Base-by-base conservation (phyloP, 1,139 yeast genomes). In the Diutina ranongensis region DNA sequence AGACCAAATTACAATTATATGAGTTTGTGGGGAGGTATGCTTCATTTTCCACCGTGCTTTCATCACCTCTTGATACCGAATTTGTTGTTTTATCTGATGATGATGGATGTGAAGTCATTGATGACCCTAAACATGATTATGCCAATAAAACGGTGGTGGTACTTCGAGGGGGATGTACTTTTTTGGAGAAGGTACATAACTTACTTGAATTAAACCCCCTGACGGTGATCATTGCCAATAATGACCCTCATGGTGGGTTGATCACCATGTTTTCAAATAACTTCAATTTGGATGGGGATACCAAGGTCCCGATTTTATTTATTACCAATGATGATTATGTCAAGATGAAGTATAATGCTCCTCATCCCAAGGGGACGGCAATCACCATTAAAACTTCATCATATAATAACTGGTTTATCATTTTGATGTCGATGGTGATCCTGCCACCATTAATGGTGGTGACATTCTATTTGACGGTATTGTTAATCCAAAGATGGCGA, bases 401-500 rank as follows among this genome's bases (percentile, higher is more conserved):
- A 2, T 52, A 69, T 27, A 73, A 72, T 15, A 62, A 64, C 47
- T 69, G 74, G 71, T 49, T 67, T 46, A 67, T 64, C 50, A 54
- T 70, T 20, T 49, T 69, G 18, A 50, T 68, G 15, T 68, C 72
- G 42, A 65, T 70, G 68, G 59, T 69, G 13, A 55, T 70, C 15
- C 68, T 73, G 15, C 76, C 76, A 1, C 75, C 75, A 0, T 53
- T 71, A 20, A 52, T 71, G 46, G 67, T 71, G 25, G 53, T 70
- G 13, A 44, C 65, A 15, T 63, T 67, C 49, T 70, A 69, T 50
- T 52, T 63, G 16, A 45, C 60, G 15, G 60, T 71, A 19, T 57
- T 66, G 35, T 52, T 60, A 27, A 58, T 66, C 20, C 73, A 67
- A 50, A 53, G 55, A 45, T 55, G 58, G 40, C 54, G 64, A 45